Conservation (phyloP, 352 stramenopile genomes). For the Stramenopiles sp. region DNA sequence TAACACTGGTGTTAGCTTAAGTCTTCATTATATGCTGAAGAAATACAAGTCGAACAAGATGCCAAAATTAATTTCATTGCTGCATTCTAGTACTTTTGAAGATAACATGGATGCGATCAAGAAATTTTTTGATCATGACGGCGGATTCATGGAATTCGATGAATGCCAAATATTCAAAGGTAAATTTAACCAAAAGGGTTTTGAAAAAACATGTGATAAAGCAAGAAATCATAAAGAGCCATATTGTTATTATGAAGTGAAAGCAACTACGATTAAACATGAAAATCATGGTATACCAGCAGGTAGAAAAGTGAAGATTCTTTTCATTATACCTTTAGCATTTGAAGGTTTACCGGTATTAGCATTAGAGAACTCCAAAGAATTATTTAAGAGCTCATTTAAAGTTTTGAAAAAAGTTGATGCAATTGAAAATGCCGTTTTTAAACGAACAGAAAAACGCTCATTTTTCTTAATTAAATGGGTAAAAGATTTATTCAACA, state of each 20-base stretch:
- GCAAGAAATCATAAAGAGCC: neutral
- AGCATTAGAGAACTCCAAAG: neutral
- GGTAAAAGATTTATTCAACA: neutral
- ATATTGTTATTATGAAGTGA: neutral
- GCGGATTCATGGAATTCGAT: neutral
- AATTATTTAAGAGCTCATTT: neutral
- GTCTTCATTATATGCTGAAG: neutral
- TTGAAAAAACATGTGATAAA: neutral
- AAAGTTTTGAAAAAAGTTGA: neutral
- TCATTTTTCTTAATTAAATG: neutral
- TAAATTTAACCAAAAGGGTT: neutral
- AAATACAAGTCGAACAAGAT: neutral
- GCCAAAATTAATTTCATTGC: neutral
- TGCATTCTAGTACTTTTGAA: neutral
- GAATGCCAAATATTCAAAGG: constrained; percentile 6
- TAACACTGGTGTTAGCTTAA: neutral
- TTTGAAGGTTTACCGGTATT: neutral
- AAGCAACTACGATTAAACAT: neutral
- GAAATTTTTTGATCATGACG: constrained; percentile 1
- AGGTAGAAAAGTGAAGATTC: neutral
- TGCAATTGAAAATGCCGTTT: neutral
- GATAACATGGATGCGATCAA: neutral
- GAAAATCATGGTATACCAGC: neutral
- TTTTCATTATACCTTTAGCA: neutral
- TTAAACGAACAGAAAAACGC: neutral